These are phyloP conservation scores for Cercospora berteroae DNA, from an alignment of 2,329 filamentous ascomycete species.

Conservation along the genomic window DNA sequence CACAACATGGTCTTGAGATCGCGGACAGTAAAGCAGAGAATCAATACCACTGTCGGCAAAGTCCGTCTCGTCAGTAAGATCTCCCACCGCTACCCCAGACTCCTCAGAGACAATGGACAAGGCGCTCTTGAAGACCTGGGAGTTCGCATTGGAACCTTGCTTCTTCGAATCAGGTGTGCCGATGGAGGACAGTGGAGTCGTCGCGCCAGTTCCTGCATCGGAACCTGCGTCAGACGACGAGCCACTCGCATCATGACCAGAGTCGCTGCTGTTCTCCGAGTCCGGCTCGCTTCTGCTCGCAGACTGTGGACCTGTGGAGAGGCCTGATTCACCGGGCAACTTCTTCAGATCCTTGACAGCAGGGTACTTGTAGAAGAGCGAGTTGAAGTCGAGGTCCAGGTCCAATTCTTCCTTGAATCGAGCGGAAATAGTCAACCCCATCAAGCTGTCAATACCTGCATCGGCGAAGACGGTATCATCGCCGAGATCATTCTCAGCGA, in stretches of 20 bases:
- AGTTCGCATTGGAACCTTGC: neutral
- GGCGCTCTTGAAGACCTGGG: neutral
- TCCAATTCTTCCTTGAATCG: neutral
- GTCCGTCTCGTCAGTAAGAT: neutral
- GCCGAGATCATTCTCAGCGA: constrained; percentile 24
- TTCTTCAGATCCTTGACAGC: neutral
- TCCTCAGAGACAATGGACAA: neutral
- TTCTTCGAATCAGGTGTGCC: neutral
- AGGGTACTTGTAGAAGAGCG: neutral
- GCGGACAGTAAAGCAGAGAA: constrained; percentile 34
- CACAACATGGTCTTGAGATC: neutral
- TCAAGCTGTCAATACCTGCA: constrained; percentile 36
- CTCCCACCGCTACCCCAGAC: neutral
- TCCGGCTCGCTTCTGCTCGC: neutral
- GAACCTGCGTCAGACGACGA: neutral
- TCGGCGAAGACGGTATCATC: constrained; percentile 33
- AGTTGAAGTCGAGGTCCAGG: neutral
- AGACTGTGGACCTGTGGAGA: neutral
- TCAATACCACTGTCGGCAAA: neutral
- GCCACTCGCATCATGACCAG: neutral
- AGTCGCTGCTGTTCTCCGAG: neutral
- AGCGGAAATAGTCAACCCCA: neutral
- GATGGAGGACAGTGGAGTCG: neutral
- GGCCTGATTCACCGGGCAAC: neutral
- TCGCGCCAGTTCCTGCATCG: neutral